phyloP scores from a whole-genome alignment of 768 basidiomycete species.

The Gyrodon lividus region DNA sequence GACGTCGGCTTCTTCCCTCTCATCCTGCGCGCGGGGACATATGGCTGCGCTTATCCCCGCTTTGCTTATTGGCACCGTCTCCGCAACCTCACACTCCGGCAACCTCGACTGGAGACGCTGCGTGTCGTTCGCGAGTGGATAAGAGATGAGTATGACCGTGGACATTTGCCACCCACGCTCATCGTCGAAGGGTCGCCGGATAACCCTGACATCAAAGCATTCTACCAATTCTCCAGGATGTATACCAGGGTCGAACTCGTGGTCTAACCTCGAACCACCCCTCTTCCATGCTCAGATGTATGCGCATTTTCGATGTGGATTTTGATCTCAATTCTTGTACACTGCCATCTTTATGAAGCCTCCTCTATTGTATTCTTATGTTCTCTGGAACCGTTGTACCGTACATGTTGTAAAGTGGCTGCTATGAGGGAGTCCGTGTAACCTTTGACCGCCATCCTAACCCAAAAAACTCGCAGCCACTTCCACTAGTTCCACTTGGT shows the following conservation, averaged over 20 bases:
- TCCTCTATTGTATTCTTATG: no score
- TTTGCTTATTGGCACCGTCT: constrained; percentile 19
- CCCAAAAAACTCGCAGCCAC: no score
- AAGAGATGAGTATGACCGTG: constrained; percentile 9
- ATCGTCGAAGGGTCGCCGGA: constrained; percentile 19
- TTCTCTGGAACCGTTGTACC: no score
- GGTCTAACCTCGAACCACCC: not conserved
- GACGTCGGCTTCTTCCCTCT: constrained; percentile 26
- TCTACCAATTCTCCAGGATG: not conserved
- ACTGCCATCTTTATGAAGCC: no score
- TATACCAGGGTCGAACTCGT: not conserved
- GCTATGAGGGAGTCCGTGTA: no score
- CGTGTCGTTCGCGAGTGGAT: constrained; percentile 23
- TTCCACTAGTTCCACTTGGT: no score
- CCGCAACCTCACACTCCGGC: constrained; percentile 20
- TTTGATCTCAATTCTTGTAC: no score
- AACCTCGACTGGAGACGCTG: constrained; percentile 22
- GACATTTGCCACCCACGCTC: constrained; percentile 12
- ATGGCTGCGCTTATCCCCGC: constrained; percentile 6
- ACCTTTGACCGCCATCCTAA: no score
- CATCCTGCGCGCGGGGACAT: constrained; percentile 10
- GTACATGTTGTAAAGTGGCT: no score
- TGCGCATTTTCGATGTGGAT: no score
- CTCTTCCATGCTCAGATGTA: not conserved
- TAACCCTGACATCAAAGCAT: constrained; percentile 7